phyloP scores from a whole-genome alignment of 345 rosid genomes.

The Stellera chamaejasme region DNA sequence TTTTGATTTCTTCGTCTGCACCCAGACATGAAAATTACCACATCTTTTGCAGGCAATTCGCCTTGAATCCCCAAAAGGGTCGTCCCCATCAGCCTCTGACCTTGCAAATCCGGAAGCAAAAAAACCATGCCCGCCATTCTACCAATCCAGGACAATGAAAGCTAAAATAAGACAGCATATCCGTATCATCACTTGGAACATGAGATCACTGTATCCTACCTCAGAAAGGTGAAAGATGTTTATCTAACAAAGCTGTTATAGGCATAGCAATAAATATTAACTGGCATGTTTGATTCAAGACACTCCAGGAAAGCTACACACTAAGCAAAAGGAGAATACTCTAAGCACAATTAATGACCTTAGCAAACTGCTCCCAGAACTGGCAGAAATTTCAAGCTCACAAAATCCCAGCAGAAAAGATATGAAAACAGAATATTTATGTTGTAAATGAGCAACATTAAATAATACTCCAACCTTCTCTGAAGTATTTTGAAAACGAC shows the following conservation, averaged over 20 bases:
- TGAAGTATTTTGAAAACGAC: constrained; percentile 68
- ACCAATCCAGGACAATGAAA: constrained; percentile 19
- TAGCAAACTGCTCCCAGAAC: background rate
- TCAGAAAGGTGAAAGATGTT: too few relatives aligned
- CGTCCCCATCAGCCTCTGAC: constrained; percentile 54
- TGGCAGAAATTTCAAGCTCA: background rate
- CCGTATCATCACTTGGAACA: background rate
- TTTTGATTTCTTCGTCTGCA: constrained; percentile 63
- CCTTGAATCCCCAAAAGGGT: constrained; percentile 65
- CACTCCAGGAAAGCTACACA: too few relatives aligned
- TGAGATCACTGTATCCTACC: too few relatives aligned
- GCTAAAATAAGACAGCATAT: constrained; percentile 7
- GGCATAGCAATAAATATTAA: too few relatives aligned
- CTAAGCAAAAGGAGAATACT: too few relatives aligned
- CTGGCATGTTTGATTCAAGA: too few relatives aligned
- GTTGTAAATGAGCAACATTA: too few relatives aligned
- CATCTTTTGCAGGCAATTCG: constrained; percentile 89
- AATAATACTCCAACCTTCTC: constrained; percentile 44
- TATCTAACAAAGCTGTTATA: too few relatives aligned
- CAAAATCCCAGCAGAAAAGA: background rate
- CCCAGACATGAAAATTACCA: constrained; percentile 69
- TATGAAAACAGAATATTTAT: background rate
- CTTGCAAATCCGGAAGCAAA: constrained; percentile 54
- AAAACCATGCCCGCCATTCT: constrained; percentile 52
- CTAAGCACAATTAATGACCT: too few relatives aligned